Conservation (phyloP, 1,284 basidiomycete species). For the Trametes versicolor region DNA sequence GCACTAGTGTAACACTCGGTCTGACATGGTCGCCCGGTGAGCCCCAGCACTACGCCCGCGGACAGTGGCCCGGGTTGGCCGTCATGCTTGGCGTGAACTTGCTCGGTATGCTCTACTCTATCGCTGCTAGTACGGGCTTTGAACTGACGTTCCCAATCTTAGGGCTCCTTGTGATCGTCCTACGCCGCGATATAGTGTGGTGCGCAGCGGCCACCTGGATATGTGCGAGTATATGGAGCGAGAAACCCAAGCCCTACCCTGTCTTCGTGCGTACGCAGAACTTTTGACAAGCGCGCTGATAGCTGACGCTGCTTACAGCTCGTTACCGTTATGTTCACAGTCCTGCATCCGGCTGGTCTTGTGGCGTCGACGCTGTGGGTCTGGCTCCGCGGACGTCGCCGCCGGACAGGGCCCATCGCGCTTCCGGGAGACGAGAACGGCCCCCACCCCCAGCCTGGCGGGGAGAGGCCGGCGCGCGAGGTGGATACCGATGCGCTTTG, state of each 20-base stretch:
- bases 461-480: conserved; percentile 39
- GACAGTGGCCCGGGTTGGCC: conserved; percentile 70
- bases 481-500: conserved; percentile 45
- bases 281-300: neutral
- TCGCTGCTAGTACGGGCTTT: neutral
- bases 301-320: conserved; percentile 51
- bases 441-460: conserved; percentile 12
- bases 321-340: conserved; percentile 66
- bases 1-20: conserved; percentile 56
- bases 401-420: conserved; percentile 49
- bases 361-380: conserved; percentile 51
- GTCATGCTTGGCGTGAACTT: conserved; percentile 69
- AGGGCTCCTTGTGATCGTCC: conserved; percentile 61
- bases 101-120: conserved; percentile 41
- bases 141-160: conserved; percentile 28
- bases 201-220: conserved; percentile 77
- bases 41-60: conserved; percentile 56
- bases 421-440: conserved; percentile 50
- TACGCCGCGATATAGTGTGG: conserved; percentile 75
- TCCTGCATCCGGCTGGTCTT: conserved; percentile 65
- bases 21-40: conserved; percentile 53
- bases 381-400: conserved; percentile 43
- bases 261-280: conserved; percentile 60
- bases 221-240: conserved; percentile 68
- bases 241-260: conserved; percentile 65